Evolutionary conservation across 2,329 filamentous ascomycete genomes (phyloP), one percentile per base, ranked within the genome.

Genomic region (Apiospora saccharicola): DNA sequence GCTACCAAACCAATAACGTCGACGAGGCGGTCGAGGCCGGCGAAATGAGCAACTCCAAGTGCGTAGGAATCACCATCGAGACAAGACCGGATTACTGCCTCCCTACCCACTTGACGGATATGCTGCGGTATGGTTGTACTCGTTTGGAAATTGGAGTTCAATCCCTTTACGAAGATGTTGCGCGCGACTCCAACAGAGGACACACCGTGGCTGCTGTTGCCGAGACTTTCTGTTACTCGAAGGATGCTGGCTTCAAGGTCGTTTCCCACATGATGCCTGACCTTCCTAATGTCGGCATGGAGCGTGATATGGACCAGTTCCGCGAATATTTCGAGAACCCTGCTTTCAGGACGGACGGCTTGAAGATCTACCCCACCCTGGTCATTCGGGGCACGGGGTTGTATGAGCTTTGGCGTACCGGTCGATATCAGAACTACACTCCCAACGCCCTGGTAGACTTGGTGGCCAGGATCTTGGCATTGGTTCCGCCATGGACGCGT

Each of bases 231-330:
- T 97, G 94, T 76, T 87, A 98, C n/a, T 91, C 96, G 75, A 99
- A 99, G 83, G 97, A 99, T 82, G 95, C 97, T 7, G 96, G 96
- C 0, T 99, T 98, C 89, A 99, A 99, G 83, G 96, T 99, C 0
- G 96, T 99, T 74, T 97, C 94, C 76, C 96, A 99, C 84, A 99
- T 99, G 96, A 99, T 99, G 96, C 96, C 96, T 1, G 96, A 99
- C 81, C 85, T 99, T 68, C 96, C 96, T 4, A 99, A 99, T 78
- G 96, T 99, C 2, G 96, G 96, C 72, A 98, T 98, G 93, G 97
- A 99, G 84, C 92, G 96, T 78, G 96, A 99, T 80, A 87, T 99
- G 61, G 95, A 97, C 79, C 96, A 99, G 78, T 99, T 99, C 83
- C 90, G 94, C 75, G 97, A 99, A 81, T 99, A 99, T 82, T 99